A percentile compares a stretch with the other conserved stretches of the same genome.
Conservation (phyloP, 2,329 filamentous ascomycete species). For the Epichloe brachyelytri region DNA sequence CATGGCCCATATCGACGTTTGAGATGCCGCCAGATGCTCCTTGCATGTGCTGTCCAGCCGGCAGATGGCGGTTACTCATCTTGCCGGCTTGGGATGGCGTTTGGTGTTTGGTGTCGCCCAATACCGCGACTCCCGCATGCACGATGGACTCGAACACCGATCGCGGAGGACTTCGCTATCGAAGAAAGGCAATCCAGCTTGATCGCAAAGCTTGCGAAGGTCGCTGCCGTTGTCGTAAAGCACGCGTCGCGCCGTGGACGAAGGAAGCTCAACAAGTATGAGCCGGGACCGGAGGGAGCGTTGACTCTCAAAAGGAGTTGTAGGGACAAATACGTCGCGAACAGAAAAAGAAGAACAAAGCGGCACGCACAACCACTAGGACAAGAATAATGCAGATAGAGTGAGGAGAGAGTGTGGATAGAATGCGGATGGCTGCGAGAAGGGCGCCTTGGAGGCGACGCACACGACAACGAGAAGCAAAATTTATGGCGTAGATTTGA, state of each 20-base stretch:
- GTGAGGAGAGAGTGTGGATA: too few relatives aligned
- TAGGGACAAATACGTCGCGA: neutral
- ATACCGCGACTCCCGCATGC: constrained; percentile 21
- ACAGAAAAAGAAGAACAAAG: neutral
- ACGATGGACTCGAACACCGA: constrained; percentile 1
- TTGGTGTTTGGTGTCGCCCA: constrained; percentile 21
- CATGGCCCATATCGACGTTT: constrained; percentile 22
- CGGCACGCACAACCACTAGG: neutral
- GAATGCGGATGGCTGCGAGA: neutral
- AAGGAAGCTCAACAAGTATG: neutral
- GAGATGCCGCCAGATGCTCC: constrained; percentile 24
- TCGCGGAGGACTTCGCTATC: neutral
- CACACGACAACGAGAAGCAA: neutral
- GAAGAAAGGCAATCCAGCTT: neutral
- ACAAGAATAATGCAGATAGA: too few relatives aligned
- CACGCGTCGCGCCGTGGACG: neutral
- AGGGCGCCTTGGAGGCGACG: neutral
- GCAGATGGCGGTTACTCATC: constrained; percentile 68
- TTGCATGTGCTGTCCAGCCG: constrained; percentile 57
- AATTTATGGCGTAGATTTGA: neutral
- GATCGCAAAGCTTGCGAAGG: neutral
- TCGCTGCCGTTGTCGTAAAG: neutral
- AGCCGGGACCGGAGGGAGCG: neutral
- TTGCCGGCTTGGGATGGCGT: constrained; percentile 50
- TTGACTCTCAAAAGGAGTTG: neutral